Evolutionary conservation across 768 basidiomycete genomes (phyloP), one percentile per base, ranked within the genome.

Genomic region (Mrakia frigida): DNA sequence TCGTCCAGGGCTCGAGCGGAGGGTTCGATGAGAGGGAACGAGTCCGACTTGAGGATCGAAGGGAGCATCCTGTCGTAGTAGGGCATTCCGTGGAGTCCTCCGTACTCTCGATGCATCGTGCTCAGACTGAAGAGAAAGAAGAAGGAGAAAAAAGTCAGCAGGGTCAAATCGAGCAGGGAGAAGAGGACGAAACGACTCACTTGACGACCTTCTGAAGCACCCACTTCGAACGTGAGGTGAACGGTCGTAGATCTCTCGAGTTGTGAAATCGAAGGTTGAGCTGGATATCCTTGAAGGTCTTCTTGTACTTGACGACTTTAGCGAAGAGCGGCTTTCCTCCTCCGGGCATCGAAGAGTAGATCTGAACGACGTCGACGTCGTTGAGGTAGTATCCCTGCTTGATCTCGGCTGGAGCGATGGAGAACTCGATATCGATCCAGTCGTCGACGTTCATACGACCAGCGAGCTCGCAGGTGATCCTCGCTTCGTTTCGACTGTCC

Each of bases 31-130:
- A 70, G 63, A 33, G 50, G 79, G 23, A 68, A 79, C 13, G 92
- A 86, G n/a, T 85, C 85, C 6, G 94, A 91, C 50, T 86, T 85
- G 76, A 98, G 83, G 69, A 98, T 89, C 35, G 86, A 86, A n/a
- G 78, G 76, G 53, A 16, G 80, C 70, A 73, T 72, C 31, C 53
- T 68, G 74, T 95, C 92, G 79, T 93, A 94, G 82, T 90, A 91
- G 21, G 90, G 91, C 76, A 97, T 85, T 18, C 90, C 90, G 80
- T 90, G 86, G 11, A 99, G 86, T 18, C 95, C 94, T 16, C 88
- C 90, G 82, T 93, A 99, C 84, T 99, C 97, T 63, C 97, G 90
- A 80, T 94, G 89, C 35, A 95, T 85, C 0, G 97, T 99, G 78
- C 90, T 92, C 79, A 99, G 84, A 78, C 97, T 99, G 50, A 70